Percentiles rank a stretch among this genome's conserved stretches.
phyloP scores from a whole-genome alignment of 2,329 filamentous ascomycete genomes.

The Hymenotorrendiella dingleyae region DNA sequence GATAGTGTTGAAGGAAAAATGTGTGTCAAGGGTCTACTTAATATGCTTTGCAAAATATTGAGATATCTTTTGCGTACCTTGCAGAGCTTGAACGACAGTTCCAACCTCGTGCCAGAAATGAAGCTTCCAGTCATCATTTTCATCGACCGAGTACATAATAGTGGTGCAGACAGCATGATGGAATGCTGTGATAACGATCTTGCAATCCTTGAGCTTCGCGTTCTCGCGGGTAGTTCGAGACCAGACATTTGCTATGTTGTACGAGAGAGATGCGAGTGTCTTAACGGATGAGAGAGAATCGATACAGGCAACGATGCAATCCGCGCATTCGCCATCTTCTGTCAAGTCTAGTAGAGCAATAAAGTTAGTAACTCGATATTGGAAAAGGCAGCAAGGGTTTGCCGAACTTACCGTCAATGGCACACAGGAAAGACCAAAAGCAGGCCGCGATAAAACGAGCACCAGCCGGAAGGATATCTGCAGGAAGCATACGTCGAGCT shows the following conservation, averaged over 20 bases:
- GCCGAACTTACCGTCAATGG: slow-evolving; percentile 2
- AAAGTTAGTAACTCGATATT: neutral
- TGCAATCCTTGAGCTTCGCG: slow-evolving; percentile 1
- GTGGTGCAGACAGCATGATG: slow-evolving; percentile 2
- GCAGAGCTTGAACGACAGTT: slow-evolving; percentile 1
- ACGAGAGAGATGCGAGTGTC: neutral
- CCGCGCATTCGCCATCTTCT: slow-evolving; percentile 2
- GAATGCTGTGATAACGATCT: slow-evolving; percentile 4
- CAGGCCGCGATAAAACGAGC: slow-evolving; percentile 5
- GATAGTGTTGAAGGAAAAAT: too few species aligned
- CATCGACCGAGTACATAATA: neutral
- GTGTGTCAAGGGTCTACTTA: too few species aligned
- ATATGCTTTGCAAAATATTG: too few species aligned
- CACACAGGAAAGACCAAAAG: slow-evolving; percentile 5
- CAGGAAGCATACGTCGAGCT: slow-evolving; percentile 1
- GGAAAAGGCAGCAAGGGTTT: neutral
- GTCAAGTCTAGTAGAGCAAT: slow-evolving; percentile 2
- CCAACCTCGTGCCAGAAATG: slow-evolving; percentile 6
- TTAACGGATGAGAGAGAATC: neutral
- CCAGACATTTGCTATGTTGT: slow-evolving; percentile 2
- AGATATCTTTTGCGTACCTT: too few species aligned
- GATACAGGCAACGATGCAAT: slow-evolving; percentile 4
- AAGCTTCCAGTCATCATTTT: slow-evolving; percentile 5
- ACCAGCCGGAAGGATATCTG: neutral
- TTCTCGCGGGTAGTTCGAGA: slow-evolving; percentile 1